phyloP scores from a whole-genome alignment of 352 stramenopile genomes.

The Pythium plurisporium region DNA sequence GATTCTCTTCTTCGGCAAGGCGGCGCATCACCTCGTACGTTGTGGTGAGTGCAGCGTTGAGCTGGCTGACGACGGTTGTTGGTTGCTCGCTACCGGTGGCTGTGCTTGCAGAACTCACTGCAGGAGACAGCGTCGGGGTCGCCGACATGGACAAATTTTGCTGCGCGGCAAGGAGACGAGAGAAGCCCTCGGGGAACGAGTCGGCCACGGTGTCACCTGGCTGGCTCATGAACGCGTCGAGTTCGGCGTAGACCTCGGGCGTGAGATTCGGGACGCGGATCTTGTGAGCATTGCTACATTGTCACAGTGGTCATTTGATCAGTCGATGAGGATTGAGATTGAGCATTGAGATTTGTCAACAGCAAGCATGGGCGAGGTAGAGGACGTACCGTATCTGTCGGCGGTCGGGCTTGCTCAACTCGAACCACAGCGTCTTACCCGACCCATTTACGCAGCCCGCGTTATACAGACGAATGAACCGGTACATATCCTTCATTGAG shows the following conservation, averaged over 20 bases:
- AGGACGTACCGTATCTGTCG: conserved; percentile 33
- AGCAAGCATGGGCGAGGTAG: no score
- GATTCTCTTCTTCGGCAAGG: conserved; percentile 23
- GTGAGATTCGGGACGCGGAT: conserved; percentile 49
- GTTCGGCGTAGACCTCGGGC: conserved; percentile 45
- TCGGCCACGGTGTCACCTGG: neutral
- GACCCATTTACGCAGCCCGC: conserved; percentile 23
- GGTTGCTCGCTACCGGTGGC: neutral
- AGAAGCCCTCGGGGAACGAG: neutral
- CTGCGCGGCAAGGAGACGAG: conserved; percentile 1
- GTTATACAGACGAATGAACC: conserved; percentile 53
- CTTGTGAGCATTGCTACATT: conserved; percentile 26
- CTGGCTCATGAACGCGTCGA: conserved; percentile 43
- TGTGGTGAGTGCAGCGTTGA: neutral
- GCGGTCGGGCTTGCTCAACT: conserved; percentile 46
- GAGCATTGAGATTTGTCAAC: no score
- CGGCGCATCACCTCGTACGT: conserved; percentile 19
- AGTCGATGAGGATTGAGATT: no score
- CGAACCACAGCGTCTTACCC: conserved; percentile 41
- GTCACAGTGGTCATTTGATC: no score
- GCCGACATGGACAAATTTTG: conserved; percentile 5
- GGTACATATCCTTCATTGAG: conserved; percentile 74
- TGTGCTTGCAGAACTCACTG: no score
- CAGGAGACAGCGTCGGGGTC: no score
- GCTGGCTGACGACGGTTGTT: neutral